These are phyloP conservation scores for Rhizophora apiculata DNA, from an alignment of 345 rosid species.

Conservation along the genomic window DNA sequence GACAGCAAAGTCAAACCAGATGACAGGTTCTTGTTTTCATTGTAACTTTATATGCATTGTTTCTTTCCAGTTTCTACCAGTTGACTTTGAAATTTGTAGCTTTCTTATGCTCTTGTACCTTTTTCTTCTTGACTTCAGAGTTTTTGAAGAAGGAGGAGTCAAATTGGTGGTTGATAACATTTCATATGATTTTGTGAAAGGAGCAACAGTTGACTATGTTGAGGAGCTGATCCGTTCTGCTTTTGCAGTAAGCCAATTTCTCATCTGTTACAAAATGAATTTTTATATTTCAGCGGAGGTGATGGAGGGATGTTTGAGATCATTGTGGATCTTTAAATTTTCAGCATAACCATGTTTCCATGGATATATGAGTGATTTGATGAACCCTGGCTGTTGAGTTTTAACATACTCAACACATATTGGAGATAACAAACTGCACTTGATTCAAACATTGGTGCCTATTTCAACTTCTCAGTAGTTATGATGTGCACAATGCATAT, in stretches of 20 bases:
- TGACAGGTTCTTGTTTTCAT: conserved; percentile 53
- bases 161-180: conserved; percentile 73
- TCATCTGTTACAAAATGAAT: conserved; percentile 1
- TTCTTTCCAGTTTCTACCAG: background rate
- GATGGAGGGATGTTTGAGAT: background rate
- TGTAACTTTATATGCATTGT: background rate
- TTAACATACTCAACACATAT: no score
- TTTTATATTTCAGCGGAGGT: background rate
- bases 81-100: background rate
- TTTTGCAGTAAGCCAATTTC: conserved; percentile 48
- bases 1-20: conserved; percentile 61
- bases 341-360: no score
- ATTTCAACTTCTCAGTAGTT: no score
- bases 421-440: no score
- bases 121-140: conserved; percentile 33
- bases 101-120: background rate
- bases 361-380: no score
- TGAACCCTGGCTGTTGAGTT: no score
- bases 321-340: no score
- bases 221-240: conserved; percentile 96
- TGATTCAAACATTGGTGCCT: no score
- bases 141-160: conserved; percentile 69
- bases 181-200: conserved; percentile 91
- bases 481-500: no score
- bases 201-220: conserved; percentile 86